Evolutionary conservation across 2,329 filamentous ascomycete species (phyloP).

Genomic region (Scedosporium dehoogii): DNA sequence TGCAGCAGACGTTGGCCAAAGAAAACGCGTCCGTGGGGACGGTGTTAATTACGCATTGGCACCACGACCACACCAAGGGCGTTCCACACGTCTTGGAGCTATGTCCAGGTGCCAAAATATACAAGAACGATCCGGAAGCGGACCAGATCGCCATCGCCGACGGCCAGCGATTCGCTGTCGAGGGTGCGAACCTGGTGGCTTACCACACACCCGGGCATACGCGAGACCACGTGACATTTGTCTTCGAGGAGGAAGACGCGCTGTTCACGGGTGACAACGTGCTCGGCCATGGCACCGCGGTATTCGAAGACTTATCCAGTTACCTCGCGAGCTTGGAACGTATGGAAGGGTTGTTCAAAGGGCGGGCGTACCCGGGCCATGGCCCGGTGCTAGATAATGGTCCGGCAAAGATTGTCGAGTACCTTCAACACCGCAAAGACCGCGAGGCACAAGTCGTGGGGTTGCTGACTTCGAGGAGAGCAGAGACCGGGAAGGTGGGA

Average conservation of each 20-base stretch:
- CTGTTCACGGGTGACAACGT: conserved; percentile 89
- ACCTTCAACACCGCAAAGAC: conserved; percentile 70
- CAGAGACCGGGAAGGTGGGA: conserved; percentile 12
- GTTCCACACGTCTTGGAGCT: conserved; percentile 56
- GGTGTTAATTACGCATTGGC: conserved; percentile 84
- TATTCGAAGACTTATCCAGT: conserved; percentile 64
- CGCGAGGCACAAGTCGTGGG: conserved; percentile 70
- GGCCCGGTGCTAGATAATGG: conserved; percentile 70
- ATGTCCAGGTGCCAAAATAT: conserved; percentile 53
- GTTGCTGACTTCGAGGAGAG: conserved; percentile 32
- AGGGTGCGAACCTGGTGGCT: conserved; percentile 58
- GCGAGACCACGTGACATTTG: conserved; percentile 69
- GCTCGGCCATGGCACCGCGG: conserved; percentile 74
- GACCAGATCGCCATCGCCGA: conserved; percentile 39
- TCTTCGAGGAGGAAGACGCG: conserved; percentile 68
- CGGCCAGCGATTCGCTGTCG: conserved; percentile 42
- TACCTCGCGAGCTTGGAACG: conserved; percentile 61
- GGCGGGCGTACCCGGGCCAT: conserved; percentile 78
- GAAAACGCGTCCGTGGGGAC: conserved; percentile 61
- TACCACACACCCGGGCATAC: conserved; percentile 60
- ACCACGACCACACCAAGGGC: conserved; percentile 75
- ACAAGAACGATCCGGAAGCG: conserved; percentile 52
- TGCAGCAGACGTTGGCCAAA: conserved; percentile 53
- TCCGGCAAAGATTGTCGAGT: conserved; percentile 62
- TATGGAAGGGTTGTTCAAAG: conserved; percentile 57